phyloP scores from a whole-genome alignment of 306 rosid genomes.

The Vigna unguiculata region DNA sequence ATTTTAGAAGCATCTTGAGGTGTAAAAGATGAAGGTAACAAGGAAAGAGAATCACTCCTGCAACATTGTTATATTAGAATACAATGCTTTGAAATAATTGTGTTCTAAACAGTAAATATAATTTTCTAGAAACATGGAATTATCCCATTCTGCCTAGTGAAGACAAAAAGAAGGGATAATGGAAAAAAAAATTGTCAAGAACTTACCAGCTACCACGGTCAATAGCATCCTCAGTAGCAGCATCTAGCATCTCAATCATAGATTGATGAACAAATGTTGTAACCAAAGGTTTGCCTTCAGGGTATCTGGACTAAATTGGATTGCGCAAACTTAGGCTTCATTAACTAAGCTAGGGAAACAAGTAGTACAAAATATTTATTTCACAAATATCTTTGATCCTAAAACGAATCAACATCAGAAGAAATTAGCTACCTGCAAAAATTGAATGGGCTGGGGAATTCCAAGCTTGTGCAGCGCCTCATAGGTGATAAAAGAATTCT shows the following conservation, averaged over 20 bases:
- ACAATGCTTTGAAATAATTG: constrained; percentile 21
- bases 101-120: constrained; percentile 12
- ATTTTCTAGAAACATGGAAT: constrained; percentile 25
- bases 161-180: constrained; percentile 20
- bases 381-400: constrained; percentile 38
- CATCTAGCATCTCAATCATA: constrained; percentile 92
- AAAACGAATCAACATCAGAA: constrained; percentile 44
- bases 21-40: constrained; percentile 87
- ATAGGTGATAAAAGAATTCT: constrained; percentile 90
- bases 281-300: constrained; percentile 86
- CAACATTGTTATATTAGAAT: constrained; percentile 45
- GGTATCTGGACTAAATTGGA: constrained; percentile 97
- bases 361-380: constrained; percentile 29
- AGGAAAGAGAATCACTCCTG: constrained; percentile 93
- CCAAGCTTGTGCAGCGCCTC: constrained; percentile 87
- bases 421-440: constrained; percentile 88
- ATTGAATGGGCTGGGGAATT: constrained; percentile 92
- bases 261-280: constrained; percentile 90
- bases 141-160: constrained; percentile 9
- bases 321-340: constrained; percentile 55
- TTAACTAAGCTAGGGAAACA: constrained; percentile 47
- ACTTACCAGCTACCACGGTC: constrained; percentile 93
- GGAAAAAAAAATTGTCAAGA: constrained; percentile 19
- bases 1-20: constrained; percentile 91
- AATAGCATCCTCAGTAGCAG: constrained; percentile 86